Base-by-base conservation (phyloP, 1,284 basidiomycete species). In the Malassezia nana region DNA sequence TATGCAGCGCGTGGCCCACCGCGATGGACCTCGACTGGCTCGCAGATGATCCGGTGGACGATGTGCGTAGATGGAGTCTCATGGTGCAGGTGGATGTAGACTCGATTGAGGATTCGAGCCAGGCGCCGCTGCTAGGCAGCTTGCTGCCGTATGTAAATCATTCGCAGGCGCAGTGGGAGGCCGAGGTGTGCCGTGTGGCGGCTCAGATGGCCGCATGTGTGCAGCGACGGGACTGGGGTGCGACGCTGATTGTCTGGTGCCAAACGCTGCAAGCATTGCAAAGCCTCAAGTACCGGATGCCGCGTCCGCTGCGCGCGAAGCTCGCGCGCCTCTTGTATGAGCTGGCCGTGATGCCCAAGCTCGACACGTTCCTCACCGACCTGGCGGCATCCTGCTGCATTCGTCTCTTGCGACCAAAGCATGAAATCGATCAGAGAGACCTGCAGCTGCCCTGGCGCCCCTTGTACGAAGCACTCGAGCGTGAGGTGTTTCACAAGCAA, bases 361-460 rank as follows among this genome's bases (percentile, higher is more conserved):
- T 88, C 52, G 85, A 87, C 55, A 79, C 82, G 3, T 81, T 83
- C 39, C 77, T 84, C 46, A 78, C 83, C 54, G 81, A 85, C 54
- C 80, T 79, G 60, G 85, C 85, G 78, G 81, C 83, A 10, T 83
- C 84, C 64, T 84, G 84, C 79, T 78, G 86, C 52, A 81, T 83
- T 45, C 80, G 81, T 41, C 76, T 89, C 30, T 78, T 87, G 80
- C 74, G 72, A 66, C 86, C 85, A 47, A 84, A 84, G 76, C 83
- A 83, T 72, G 83, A 84, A 66, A 75, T 91, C 45, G 80, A 81
- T 49, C 82, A 90, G 58, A 79, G 84, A 38, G 89, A 94, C 72
- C 77, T 95, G 74, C 80, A 87, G 55, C 80, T 95, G 1, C 86
- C 87, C 1, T 94, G 90, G 90, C 81, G 82, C 65, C 85, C 88